A percentile compares a stretch with the other conserved stretches of the same genome.
These are phyloP conservation scores for Chrysanthemum lavandulifolium DNA, from an alignment of 129 eudicot genomes.

Conservation along the genomic window DNA sequence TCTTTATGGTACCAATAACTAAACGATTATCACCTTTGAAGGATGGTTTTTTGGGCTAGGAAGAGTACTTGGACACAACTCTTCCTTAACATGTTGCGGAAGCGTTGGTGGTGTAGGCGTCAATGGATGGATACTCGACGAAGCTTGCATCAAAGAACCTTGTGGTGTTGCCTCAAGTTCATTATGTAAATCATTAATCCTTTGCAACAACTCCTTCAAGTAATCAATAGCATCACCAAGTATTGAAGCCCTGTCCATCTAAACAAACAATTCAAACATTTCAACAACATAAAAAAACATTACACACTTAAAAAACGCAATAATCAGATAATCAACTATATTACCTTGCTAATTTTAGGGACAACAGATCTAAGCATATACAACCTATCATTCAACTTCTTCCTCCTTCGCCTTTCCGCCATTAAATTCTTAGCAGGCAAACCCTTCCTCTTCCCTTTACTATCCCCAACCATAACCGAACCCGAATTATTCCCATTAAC, in stretches of 20 bases:
- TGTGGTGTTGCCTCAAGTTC: slow-evolving; percentile 53
- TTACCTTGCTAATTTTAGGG: slow-evolving; percentile 74
- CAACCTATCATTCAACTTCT: slow-evolving; percentile 79
- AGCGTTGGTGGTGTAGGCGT: slow-evolving; percentile 50
- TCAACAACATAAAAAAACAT: neutral
- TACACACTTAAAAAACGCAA: neutral
- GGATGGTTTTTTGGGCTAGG: slow-evolving; percentile 58
- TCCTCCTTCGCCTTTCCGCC: slow-evolving; percentile 81
- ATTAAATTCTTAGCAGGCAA: slow-evolving; percentile 74
- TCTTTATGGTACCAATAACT: neutral
- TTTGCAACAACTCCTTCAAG: slow-evolving; percentile 60
- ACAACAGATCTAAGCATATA: slow-evolving; percentile 76
- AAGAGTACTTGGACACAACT: slow-evolving; percentile 42
- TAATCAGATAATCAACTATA: neutral
- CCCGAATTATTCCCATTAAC: slow-evolving; percentile 30
- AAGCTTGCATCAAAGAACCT: slow-evolving; percentile 36
- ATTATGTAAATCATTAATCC: slow-evolving; percentile 56
- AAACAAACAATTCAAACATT: slow-evolving; percentile 11
- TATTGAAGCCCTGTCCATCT: slow-evolving; percentile 84
- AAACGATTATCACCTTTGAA: slow-evolving; percentile 44
- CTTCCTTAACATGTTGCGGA: slow-evolving; percentile 51
- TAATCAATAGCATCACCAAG: slow-evolving; percentile 78
- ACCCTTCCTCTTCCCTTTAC: slow-evolving; percentile 70
- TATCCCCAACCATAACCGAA: slow-evolving; percentile 26
- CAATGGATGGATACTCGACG: slow-evolving; percentile 53